Base-by-base conservation (phyloP, 1,284 basidiomycete species). In the Neolentinus lepideus region DNA sequence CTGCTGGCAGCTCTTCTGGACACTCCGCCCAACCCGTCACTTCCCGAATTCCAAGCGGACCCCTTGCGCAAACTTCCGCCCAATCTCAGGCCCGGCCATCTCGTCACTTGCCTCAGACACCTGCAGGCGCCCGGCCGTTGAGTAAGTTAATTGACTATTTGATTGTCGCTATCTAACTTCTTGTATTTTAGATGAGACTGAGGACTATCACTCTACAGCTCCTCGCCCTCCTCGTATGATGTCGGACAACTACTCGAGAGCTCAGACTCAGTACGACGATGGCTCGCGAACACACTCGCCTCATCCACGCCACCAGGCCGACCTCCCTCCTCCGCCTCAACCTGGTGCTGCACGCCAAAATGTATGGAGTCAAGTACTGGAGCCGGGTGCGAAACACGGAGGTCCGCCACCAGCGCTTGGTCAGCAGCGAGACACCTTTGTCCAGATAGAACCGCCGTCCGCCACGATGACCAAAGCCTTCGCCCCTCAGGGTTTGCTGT, bases 401-500 rank as follows among this genome's bases (percentile, higher is more conserved):
- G 76, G 73, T 43, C 63, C 71, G 12, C 64, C 71, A 12, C 24
- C 27, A 26, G 9, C 47, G 24, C 24, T 11, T 38, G 66, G 69
- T 21, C 26, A 62, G 35, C 64, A 65, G 54, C 74, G 77, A 50
- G 86, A 90, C 59, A 88, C 87, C 0, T 96, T 95, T 64, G 83
- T 96, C 51, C 88, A 92, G 64, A 75, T 95, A 36, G 92, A 94
- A 57, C 79, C 83, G 29, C 72, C 84, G 0, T 77, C 84, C 11
- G 81, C 85, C 46, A 83, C 83, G 22, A 85, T 94, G 77, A 94
- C 92, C 6, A 94, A 94, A 67, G 92, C 93, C 2, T 97, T 97
- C 68, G 89, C 91, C 0, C 93, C 95, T 2, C 94, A 97, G 61
- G 96, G 96, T 9, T 75, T 99, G 12, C 81, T 99, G 38, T 94